phyloP scores from a whole-genome alignment of 2,329 filamentous ascomycete species.

The Fusarium sp. region DNA sequence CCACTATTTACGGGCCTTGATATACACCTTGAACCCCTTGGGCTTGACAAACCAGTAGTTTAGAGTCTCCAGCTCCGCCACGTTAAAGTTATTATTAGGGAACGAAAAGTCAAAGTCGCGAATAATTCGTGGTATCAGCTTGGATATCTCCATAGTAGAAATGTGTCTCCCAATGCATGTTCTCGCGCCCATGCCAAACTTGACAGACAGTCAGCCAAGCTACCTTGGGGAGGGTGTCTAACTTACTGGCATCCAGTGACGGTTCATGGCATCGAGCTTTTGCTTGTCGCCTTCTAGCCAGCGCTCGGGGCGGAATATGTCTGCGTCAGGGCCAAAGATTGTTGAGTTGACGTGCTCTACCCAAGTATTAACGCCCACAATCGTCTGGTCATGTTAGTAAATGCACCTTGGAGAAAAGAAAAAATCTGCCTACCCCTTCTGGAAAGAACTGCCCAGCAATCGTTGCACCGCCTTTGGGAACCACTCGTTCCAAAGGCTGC shows the following conservation, averaged over 20 bases:
- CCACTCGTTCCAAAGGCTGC: constrained; percentile 2
- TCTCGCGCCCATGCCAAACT: not conserved
- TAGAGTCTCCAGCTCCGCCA: not conserved
- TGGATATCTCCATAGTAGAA: not conserved
- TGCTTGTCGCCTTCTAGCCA: not conserved
- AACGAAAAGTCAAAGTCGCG: not conserved
- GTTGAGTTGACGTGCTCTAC: not conserved
- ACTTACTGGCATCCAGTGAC: not conserved
- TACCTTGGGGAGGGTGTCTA: fast-evolving
- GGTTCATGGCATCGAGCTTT: not conserved
- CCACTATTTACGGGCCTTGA: not conserved
- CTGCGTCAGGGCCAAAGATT: not conserved
- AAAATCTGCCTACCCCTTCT: not conserved
- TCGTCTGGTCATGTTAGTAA: not conserved
- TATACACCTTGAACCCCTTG: constrained; percentile 7
- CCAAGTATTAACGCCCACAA: not conserved
- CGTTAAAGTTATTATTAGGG: not conserved
- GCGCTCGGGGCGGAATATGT: not conserved
- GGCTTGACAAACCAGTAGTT: not conserved
- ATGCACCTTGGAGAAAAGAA: not conserved
- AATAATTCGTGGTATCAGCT: not conserved
- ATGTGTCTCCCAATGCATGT: not conserved
- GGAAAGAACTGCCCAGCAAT: not conserved
- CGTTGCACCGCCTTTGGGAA: not conserved
- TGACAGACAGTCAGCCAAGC: not conserved